phyloP scores from a whole-genome alignment of 306 rosid species.

The Cicer judaicum region DNA sequence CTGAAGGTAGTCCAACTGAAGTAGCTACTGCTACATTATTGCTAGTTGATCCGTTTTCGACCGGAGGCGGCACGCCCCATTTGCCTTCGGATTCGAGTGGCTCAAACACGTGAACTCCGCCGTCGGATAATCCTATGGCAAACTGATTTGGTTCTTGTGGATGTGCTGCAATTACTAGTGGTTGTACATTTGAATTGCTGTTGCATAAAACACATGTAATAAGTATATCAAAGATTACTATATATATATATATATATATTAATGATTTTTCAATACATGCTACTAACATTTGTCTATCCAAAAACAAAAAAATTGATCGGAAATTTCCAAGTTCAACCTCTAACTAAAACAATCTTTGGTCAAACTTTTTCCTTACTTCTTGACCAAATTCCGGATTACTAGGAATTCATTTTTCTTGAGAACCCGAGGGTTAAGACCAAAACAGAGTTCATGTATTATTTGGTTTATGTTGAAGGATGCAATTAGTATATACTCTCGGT shows the following conservation, averaged over 20 bases:
- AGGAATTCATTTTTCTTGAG: no score
- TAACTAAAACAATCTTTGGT: no score
- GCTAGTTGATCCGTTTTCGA: constrained; percentile 85
- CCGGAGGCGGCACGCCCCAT: constrained; percentile 89
- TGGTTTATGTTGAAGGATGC: no score
- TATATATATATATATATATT: background rate
- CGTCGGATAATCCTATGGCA: constrained; percentile 90
- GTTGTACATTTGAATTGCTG: constrained; percentile 77
- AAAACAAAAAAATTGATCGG: no score
- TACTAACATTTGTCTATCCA: no score
- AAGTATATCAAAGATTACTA: background rate
- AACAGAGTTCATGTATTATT: no score
- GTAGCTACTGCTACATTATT: constrained; percentile 57
- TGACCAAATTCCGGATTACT: no score
- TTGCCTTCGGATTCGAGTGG: constrained; percentile 92
- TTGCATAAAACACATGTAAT: constrained; percentile 23
- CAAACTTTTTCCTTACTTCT: no score
- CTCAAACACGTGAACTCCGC: constrained; percentile 91
- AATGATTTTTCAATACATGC: background rate
- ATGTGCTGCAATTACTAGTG: constrained; percentile 89
- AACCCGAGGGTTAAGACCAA: no score
- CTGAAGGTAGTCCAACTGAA: constrained; percentile 87
- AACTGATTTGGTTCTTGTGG: constrained; percentile 94
- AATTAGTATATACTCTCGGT: no score
- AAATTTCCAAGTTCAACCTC: no score